Percentiles rank a stretch among this genome's conserved stretches.
These are phyloP conservation scores for Miscanthus lutarioriparius DNA, from an alignment of 176 grass and related monocot genomes.

Conservation along the genomic window DNA sequence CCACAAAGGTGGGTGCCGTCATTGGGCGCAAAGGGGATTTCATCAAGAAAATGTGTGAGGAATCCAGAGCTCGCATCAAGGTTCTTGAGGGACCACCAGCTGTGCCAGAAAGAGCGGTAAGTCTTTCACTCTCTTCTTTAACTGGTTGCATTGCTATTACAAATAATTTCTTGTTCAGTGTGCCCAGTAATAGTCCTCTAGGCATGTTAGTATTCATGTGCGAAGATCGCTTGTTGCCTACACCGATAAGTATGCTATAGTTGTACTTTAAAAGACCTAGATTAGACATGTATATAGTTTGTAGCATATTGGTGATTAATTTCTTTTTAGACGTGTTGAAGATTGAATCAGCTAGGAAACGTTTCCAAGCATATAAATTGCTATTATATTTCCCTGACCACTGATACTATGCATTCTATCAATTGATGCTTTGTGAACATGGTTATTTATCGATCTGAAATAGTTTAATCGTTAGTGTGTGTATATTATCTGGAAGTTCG, in stretches of 20 bases:
- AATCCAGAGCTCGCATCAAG: constrained; percentile 93
- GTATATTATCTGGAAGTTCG: neutral
- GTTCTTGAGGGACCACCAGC: constrained; percentile 85
- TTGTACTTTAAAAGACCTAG: neutral
- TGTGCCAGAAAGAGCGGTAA: constrained; percentile 85
- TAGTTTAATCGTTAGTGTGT: neutral
- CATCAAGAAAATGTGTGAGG: constrained; percentile 95
- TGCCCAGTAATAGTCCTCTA: neutral
- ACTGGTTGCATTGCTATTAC: neutral
- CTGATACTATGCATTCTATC: neutral
- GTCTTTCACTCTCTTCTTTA: constrained; percentile 29
- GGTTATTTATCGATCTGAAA: neutral
- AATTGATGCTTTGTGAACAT: neutral
- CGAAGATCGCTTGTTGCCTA: neutral
- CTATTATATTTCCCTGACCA: neutral
- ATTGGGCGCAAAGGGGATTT: constrained; percentile 97
- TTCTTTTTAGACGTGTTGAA: neutral
- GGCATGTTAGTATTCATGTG: neutral
- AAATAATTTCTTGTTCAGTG: neutral
- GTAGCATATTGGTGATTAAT: neutral
- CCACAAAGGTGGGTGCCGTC: constrained; percentile 78
- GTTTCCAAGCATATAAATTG: neutral
- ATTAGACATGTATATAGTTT: neutral
- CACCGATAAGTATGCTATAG: neutral
- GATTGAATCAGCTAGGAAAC: neutral